A percentile compares a stretch with the other conserved stretches of the same genome.
Conservation (phyloP, 805 yeast species). For the Wickerhamiella spandovensis region DNA sequence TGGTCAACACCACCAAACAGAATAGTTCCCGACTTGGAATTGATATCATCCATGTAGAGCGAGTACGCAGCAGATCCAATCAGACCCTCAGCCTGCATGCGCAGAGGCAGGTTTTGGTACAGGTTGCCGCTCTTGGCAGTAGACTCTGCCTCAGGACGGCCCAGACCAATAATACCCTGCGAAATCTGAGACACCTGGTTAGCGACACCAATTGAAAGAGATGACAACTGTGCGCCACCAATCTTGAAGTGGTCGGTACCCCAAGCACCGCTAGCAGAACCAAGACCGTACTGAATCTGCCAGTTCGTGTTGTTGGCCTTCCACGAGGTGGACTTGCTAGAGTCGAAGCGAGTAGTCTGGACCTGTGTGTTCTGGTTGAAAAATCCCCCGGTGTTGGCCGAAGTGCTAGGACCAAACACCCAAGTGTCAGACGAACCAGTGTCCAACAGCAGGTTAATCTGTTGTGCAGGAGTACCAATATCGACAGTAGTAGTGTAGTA, state of each 20-base stretch:
- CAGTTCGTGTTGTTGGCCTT: conserved; percentile 17
- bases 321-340: conserved; percentile 19
- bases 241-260: conserved; percentile 51
- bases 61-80: conserved; percentile 52
- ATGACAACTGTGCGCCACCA: conserved; percentile 37
- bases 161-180: conserved; percentile 39
- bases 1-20: conserved; percentile 46
- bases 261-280: conserved; percentile 40
- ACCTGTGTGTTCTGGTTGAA: conserved; percentile 2
- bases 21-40: conserved; percentile 34
- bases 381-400: conserved; percentile 3
- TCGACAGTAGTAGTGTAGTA: conserved; percentile 25
- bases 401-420: conserved; percentile 34
- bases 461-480: conserved; percentile 47
- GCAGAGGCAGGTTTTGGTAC: conserved; percentile 56
- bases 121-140: conserved; percentile 14
- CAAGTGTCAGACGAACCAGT: conserved; percentile 70
- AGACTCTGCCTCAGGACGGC: conserved; percentile 42
- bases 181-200: conserved; percentile 44
- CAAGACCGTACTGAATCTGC: conserved; percentile 35
- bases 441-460: conserved; percentile 47
- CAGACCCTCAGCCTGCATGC: conserved; percentile 44
- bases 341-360: conserved; percentile 19
- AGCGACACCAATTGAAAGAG: conserved; percentile 66
- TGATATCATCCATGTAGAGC: conserved; percentile 37